phyloP scores from a whole-genome alignment of 2,329 filamentous ascomycete species.

The Dryadomyces quercivorus region DNA sequence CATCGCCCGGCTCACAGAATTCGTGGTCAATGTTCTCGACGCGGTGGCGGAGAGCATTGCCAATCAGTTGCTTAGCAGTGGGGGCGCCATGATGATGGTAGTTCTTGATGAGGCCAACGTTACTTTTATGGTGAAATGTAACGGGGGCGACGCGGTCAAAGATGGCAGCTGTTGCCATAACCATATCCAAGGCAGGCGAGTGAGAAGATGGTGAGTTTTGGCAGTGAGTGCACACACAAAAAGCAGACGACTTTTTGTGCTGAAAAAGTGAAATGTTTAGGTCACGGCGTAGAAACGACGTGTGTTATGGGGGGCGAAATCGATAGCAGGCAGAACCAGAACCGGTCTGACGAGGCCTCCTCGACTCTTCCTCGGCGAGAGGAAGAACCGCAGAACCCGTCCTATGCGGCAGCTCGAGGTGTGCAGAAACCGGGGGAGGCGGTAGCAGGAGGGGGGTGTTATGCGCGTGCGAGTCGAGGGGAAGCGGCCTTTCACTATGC shows the following conservation, averaged over 20 bases:
- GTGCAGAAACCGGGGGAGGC: conserved; percentile 43
- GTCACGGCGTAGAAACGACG: conserved; percentile 5
- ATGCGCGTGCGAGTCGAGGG: not conserved
- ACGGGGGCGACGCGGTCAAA: conserved; percentile 40
- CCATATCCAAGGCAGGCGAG: conserved; percentile 39
- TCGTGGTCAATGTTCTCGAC: conserved; percentile 78
- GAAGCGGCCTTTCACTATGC: conserved; percentile 9
- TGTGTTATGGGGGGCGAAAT: conserved; percentile 90
- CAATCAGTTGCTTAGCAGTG: conserved; percentile 67
- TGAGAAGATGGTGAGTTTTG: not conserved
- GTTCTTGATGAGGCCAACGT: conserved; percentile 35
- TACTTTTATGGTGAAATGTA: conserved; percentile 30
- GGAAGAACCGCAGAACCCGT: conserved; percentile 96
- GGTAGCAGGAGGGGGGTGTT: conserved; percentile 24
- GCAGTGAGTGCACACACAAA: not conserved
- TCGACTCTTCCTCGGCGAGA: conserved; percentile 99
- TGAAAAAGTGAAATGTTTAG: too few species aligned
- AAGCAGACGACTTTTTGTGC: too few species aligned
- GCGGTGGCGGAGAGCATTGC: conserved; percentile 74
- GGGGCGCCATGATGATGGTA: conserved; percentile 24
- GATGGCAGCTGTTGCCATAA: conserved; percentile 47
- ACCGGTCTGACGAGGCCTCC: conserved; percentile 89
- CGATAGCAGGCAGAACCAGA: conserved; percentile 85
- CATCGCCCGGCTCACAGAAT: conserved; percentile 78
- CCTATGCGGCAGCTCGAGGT: conserved; percentile 99